Percentiles rank a stretch among this genome's conserved stretches.
phyloP scores from a whole-genome alignment of 1,284 basidiomycete species.

The Cutaneotrichosporon cutaneum region DNA sequence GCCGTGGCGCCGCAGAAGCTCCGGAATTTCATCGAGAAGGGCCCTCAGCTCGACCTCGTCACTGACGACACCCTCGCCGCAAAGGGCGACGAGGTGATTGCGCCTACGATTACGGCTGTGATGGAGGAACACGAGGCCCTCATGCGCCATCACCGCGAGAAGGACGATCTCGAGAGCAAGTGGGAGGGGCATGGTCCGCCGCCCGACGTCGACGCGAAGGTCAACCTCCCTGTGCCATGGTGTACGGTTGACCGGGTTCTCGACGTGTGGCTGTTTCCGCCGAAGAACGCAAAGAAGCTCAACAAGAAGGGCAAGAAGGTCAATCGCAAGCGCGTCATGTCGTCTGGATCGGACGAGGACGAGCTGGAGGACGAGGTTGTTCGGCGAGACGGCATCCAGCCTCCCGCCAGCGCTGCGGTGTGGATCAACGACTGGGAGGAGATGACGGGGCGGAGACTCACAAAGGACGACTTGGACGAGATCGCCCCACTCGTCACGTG shows the following conservation, averaged over 20 bases:
- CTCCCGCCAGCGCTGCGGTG: constrained; percentile 29
- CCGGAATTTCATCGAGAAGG: constrained; percentile 70
- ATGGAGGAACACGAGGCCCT: constrained; percentile 43
- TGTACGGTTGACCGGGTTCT: constrained; percentile 72
- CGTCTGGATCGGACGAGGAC: constrained; percentile 33
- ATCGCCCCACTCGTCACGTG: constrained; percentile 54
- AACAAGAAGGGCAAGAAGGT: constrained; percentile 35
- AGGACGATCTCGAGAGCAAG: constrained; percentile 21
- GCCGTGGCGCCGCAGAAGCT: constrained; percentile 64
- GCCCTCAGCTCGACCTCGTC: constrained; percentile 68
- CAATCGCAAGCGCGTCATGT: constrained; percentile 4
- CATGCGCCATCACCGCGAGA: constrained; percentile 9
- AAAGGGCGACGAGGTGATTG: constrained; percentile 50
- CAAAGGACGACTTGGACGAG: constrained; percentile 59
- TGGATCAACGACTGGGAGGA: constrained; percentile 60
- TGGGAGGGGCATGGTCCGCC: constrained; percentile 41
- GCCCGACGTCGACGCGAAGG: constrained; percentile 63
- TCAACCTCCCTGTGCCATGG: constrained; percentile 62
- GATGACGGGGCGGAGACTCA: constrained; percentile 56
- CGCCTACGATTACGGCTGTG: constrained; percentile 43
- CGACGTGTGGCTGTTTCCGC: constrained; percentile 65
- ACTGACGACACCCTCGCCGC: constrained; percentile 49
- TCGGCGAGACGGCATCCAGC: constrained; percentile 38
- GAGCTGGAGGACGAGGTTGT: constrained; percentile 9
- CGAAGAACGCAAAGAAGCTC: constrained; percentile 11